phyloP scores from a whole-genome alignment of 371 early-diverging fungal genomes.

The Mucor mucedo region DNA sequence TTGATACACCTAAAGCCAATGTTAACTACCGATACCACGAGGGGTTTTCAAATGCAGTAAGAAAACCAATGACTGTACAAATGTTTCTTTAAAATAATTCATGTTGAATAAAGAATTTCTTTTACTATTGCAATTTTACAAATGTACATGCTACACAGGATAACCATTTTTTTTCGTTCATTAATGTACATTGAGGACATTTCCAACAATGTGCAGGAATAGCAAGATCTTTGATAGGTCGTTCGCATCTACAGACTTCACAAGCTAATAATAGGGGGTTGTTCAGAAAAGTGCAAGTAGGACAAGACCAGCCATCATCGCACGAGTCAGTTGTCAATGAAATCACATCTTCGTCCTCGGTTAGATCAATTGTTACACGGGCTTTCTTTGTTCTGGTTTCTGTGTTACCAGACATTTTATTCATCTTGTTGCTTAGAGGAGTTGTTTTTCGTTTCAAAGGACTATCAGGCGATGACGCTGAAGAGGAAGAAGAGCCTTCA shows the following conservation, averaged over 20 bases:
- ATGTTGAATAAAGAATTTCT: background rate
- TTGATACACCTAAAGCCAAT: constrained; percentile 18
- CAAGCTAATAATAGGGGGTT: constrained; percentile 31
- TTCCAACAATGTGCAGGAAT: constrained; percentile 18
- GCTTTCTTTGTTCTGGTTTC: background rate
- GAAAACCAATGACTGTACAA: constrained; percentile 69
- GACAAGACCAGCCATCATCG: constrained; percentile 32
- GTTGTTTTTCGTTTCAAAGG: constrained; percentile 14
- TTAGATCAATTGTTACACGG: constrained; percentile 4
- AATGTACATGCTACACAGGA: constrained; percentile 24
- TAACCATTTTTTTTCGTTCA: constrained; percentile 18
- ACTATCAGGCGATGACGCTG: background rate
- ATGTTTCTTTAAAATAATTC: constrained; percentile 54
- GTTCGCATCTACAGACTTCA: constrained; percentile 32
- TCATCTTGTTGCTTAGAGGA: too few relatives aligned
- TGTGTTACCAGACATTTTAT: background rate
- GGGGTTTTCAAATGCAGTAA: constrained; percentile 92
- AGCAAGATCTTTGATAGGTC: constrained; percentile 6
- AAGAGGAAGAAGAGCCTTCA: background rate
- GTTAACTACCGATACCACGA: constrained; percentile 41
- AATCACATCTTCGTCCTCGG: background rate
- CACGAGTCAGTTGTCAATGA: background rate
- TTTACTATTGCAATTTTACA: constrained; percentile 15
- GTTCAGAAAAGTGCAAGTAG: constrained; percentile 44
- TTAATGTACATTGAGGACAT: constrained; percentile 40